Base-by-base conservation (phyloP, 768 basidiomycete genomes). In the Stropharia rugosoannulata region DNA sequence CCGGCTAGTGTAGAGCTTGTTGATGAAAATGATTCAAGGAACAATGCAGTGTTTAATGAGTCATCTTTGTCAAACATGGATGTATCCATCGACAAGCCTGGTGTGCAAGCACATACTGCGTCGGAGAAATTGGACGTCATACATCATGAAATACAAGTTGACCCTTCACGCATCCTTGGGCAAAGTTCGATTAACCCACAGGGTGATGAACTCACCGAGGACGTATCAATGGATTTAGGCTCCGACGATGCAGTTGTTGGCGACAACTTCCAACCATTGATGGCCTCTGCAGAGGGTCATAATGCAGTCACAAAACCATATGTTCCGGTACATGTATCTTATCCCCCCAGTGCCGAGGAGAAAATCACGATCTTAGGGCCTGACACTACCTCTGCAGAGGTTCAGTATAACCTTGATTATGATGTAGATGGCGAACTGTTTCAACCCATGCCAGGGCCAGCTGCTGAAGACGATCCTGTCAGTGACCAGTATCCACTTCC, bases 401-500 rank as follows among this genome's bases (percentile, higher is more conserved):
- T n/a, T 18, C 52, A 38, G 16, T 63, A 54, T 35, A 47, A 64
- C 49, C 60, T 62, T 53, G 59, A 58, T 51, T 46, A 62, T 25
- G 56, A 59, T n/a, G 15, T 54, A 1, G 59, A 57, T 37, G 54
- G 55, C 32, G 61, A 61, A 43, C 51, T 55, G 10, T 35, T 56
- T 1, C 55, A 59, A 50, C 13, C 52, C 2, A 38, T 64, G 5
- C 54, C 54, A 9, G 38, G 39, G 19, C 50, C 64, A 15, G 61
- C 56, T 27, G 56, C 49, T 6, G 70, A 68, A 56, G 71, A 69
- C 36, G 70, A 69, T 47, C 68, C 69, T 41, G 79, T 76, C 55
- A 73, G 75, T 56, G 75, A 75, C 25, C 61, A 70, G 1, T 88
- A 86, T 59, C 71, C 76, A 11, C 72, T 87, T 0, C 87, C 87